phyloP scores from a whole-genome alignment of 2,329 filamentous ascomycete genomes.

The Tolypocladium sp. region DNA sequence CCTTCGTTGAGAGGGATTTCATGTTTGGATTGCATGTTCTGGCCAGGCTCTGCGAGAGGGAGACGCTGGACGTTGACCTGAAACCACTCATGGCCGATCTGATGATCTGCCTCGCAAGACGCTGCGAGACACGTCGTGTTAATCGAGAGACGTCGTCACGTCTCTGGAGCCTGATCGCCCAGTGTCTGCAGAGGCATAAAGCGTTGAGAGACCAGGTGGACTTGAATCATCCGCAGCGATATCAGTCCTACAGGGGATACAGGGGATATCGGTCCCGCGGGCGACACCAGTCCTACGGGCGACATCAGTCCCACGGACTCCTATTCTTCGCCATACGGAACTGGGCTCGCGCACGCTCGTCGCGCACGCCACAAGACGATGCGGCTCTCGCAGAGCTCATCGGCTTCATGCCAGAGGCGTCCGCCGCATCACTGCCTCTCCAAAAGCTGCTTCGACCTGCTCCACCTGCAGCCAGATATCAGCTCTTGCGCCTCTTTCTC shows the following conservation, averaged over 20 bases:
- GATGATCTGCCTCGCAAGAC: neutral
- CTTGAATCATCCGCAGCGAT: no score
- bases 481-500: neutral
- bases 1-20: neutral
- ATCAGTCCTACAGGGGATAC: no score
- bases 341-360: neutral
- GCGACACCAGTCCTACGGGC: no score
- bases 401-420: neutral
- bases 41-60: neutral
- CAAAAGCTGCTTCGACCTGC: neutral
- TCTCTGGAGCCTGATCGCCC: neutral
- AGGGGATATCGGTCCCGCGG: no score
- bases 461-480: neutral
- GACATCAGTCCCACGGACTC: neutral
- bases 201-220: neutral
- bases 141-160: neutral
- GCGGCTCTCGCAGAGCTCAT: neutral
- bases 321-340: neutral
- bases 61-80: neutral
- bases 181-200: neutral
- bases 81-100: neutral
- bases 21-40: neutral
- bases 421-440: neutral
- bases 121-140: neutral
- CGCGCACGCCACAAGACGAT: neutral